A percentile compares a stretch with the other conserved stretches of the same genome.
Evolutionary conservation across 2,329 filamentous ascomycete genomes (phyloP).

Genomic region (Plectosphaerella sp.): DNA sequence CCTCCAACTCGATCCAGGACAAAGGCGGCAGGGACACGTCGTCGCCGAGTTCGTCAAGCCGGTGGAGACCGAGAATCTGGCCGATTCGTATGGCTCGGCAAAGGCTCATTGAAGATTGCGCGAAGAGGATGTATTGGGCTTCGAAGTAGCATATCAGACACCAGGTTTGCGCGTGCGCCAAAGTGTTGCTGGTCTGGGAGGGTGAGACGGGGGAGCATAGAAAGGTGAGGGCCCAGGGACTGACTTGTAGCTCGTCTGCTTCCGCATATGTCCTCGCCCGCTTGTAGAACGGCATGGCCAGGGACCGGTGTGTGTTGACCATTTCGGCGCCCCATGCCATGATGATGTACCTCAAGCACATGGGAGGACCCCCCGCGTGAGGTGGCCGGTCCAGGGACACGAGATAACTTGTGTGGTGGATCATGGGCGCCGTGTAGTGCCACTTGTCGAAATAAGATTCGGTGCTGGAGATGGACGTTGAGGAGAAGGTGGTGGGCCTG

Average conservation of each 20-base stretch:
- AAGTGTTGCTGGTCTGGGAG: conserved; percentile 39
- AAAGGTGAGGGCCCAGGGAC: not conserved
- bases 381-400: conserved; percentile 9
- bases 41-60: too few relatives aligned
- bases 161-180: conserved; percentile 58
- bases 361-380: conserved; percentile 12
- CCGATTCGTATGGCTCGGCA: conserved; percentile 56
- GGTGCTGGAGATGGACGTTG: conserved; percentile 1
- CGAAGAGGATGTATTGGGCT: conserved; percentile 65
- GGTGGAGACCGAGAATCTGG: conserved; percentile 65
- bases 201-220: not conserved
- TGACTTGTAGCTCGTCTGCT: conserved; percentile 12
- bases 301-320: conserved; percentile 6
- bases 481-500: too few relatives aligned
- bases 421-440: conserved; percentile 11
- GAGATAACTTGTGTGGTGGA: conserved; percentile 11
- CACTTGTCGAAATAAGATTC: conserved; percentile 13
- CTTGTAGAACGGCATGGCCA: conserved; percentile 13
- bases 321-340: conserved; percentile 13
- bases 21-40: conserved; percentile 53
- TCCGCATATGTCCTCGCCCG: conserved; percentile 13
- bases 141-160: conserved; percentile 56
- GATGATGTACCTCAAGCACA: conserved; percentile 16
- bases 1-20: conserved; percentile 65
- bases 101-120: conserved; percentile 61